A percentile compares a stretch with the other conserved stretches of the same genome.
These are phyloP conservation scores for Raffaelea ambrosiae DNA, from an alignment of 2,329 filamentous ascomycete species.

Conservation along the genomic window DNA sequence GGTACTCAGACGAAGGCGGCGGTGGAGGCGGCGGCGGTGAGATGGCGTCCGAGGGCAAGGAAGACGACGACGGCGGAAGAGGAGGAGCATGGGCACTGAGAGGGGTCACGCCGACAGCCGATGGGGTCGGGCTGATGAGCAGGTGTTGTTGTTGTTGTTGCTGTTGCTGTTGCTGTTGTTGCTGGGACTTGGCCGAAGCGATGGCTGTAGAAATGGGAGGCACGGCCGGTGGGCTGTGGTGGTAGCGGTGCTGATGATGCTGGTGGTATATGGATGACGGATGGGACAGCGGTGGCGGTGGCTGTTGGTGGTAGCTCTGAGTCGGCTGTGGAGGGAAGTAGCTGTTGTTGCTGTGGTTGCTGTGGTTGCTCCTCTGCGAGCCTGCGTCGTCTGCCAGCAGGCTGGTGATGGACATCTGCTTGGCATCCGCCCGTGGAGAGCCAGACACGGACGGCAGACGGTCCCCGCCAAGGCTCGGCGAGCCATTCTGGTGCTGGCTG, in stretches of 20 bases:
- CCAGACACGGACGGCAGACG: too few species aligned
- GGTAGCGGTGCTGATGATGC: too few species aligned
- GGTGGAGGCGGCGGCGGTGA: constrained; percentile 7
- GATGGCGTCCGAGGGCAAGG: not conserved
- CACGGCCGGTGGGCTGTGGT: not conserved
- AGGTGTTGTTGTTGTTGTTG: constrained; percentile 1
- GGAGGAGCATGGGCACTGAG: too few species aligned
- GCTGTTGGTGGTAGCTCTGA: not conserved
- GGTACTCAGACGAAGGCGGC: constrained; percentile 20
- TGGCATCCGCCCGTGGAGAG: constrained; percentile 16
- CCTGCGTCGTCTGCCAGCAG: constrained; percentile 17
- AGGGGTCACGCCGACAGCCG: too few species aligned
- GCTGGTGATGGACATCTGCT: constrained; percentile 23
- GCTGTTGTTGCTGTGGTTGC: not conserved
- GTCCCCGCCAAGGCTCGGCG: too few species aligned
- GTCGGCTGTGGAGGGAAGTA: not conserved
- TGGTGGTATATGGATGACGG: not conserved
- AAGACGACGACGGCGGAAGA: too few species aligned
- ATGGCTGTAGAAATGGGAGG: constrained; percentile 9
- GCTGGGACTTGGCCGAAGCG: not conserved
- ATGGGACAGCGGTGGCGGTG: not conserved
- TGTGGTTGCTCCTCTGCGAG: not conserved
- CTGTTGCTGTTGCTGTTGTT: not conserved
- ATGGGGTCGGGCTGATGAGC: not conserved
- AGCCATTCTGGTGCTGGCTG: too few species aligned